Evolutionary conservation across 306 rosid species (phyloP).

Genomic region (Prunus dulcis): DNA sequence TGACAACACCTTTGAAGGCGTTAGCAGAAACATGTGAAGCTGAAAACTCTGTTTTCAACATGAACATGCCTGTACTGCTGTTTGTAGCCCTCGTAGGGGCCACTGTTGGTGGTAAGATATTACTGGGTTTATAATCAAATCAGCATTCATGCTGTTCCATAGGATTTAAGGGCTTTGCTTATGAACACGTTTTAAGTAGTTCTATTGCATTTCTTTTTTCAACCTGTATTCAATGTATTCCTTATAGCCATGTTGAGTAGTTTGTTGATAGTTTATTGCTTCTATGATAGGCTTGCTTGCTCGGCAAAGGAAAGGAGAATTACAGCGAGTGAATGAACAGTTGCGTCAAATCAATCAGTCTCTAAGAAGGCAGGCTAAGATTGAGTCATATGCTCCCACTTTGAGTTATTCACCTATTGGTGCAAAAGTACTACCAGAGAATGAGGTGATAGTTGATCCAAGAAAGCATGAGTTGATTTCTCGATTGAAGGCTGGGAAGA

Average conservation of each 20-base stretch:
- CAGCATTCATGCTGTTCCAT: constrained; percentile 14
- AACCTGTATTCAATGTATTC: neutral
- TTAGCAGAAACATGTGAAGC: constrained; percentile 91
- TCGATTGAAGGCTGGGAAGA: constrained; percentile 75
- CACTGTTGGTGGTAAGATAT: constrained; percentile 85
- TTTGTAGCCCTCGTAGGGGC: constrained; percentile 94
- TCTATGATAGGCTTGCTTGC: constrained; percentile 74
- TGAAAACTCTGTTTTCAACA: constrained; percentile 55
- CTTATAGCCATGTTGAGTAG: neutral
- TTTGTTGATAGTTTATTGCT: constrained; percentile 13
- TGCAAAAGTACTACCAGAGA: constrained; percentile 63
- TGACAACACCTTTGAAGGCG: constrained; percentile 63
- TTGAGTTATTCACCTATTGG: constrained; percentile 89
- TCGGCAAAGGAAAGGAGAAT: constrained; percentile 84
- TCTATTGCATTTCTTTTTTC: neutral
- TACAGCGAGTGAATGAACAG: constrained; percentile 79
- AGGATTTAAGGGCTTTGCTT: neutral
- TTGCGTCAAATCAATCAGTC: constrained; percentile 85
- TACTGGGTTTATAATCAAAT: constrained; percentile 11
- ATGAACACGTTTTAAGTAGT: neutral
- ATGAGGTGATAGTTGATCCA: constrained; percentile 70
- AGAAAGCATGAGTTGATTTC: constrained; percentile 84
- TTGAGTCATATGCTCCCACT: constrained; percentile 91
- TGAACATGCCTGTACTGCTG: constrained; percentile 89
- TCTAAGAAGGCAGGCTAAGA: constrained; percentile 89